Evolutionary conservation across 805 yeast genomes (phyloP).

Genomic region (Teunomyces funiuensis): DNA sequence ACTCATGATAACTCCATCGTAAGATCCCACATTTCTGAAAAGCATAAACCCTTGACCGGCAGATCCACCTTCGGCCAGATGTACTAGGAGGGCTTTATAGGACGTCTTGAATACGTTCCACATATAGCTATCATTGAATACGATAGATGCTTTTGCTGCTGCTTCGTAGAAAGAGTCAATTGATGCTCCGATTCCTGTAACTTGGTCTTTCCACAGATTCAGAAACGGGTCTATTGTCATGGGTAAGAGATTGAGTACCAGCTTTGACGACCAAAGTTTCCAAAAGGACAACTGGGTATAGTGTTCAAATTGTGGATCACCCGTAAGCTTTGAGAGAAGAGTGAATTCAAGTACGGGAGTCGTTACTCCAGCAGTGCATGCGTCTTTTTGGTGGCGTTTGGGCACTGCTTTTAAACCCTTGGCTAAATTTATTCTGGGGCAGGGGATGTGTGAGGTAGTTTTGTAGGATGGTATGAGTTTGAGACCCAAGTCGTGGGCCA

Average conservation of each 20-base stretch:
- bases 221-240: constrained; percentile 68
- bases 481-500: constrained; percentile 77
- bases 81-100: constrained; percentile 52
- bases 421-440: constrained; percentile 72
- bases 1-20: constrained; percentile 49
- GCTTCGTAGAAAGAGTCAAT: constrained; percentile 90
- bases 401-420: constrained; percentile 52
- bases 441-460: constrained; percentile 64
- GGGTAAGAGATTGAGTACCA: constrained; percentile 65
- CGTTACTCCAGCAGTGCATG: constrained; percentile 87
- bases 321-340: constrained; percentile 69
- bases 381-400: constrained; percentile 50
- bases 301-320: constrained; percentile 67
- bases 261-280: constrained; percentile 67
- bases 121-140: constrained; percentile 63
- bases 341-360: constrained; percentile 81
- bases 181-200: constrained; percentile 87
- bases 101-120: constrained; percentile 55
- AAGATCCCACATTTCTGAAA: constrained; percentile 59
- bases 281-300: constrained; percentile 62
- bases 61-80: constrained; percentile 36
- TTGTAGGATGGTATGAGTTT: constrained; percentile 70
- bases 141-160: constrained; percentile 71
- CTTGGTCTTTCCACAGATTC: constrained; percentile 54
- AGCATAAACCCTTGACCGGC: constrained; percentile 27